Base-by-base conservation (phyloP, 345 rosid species). In the Boechera stricta region DNA sequence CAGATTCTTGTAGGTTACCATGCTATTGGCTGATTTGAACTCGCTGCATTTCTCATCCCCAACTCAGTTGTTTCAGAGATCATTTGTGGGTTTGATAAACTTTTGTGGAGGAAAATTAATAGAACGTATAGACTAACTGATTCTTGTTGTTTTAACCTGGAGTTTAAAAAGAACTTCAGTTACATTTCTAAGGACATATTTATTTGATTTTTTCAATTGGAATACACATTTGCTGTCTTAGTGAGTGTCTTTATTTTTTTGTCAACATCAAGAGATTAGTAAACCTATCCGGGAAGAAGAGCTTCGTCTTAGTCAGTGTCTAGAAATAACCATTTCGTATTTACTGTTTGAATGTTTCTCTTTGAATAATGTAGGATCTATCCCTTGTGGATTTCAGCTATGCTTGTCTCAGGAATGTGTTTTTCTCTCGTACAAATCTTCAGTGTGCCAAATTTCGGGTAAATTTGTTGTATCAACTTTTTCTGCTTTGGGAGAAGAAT, bases 341-440 rank as follows among this genome's bases (percentile, higher is more conserved):
- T 5, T 52, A 62, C n/a, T 4, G 41, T 44, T 41, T 47, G 44
- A 67, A 58, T 66, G 68, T 72, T 57, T 49, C 12, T 65, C 39
- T 74, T 36, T 62, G 55, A 44, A 49, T 65, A 45, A 36, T 81
- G 82, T 89, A 92, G 97, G 98, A 94, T 72, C 89, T 94, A 55
- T 90, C 90, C 52, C 64, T 4, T 73, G 97, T 90, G 59, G 97
- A 94, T 82, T 94, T 92, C 86, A 92, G 97, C 87, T 88, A 79
- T 84, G 97, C 93, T 1, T 73, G 87, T 79, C 92, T 94, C 42
- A 90, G 85, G 82, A 92, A 84, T 83, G 97, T 90, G 45, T 87
- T 92, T 83, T 92, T 94, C 86, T 90, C 97, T 13, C 93, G 95
- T 57, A 95, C 98, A 72, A 87, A 92, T 72, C 97, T 94, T 60